Conservation (phyloP, 2,329 filamentous ascomycete genomes). For the Colletotrichum godetiae region DNA sequence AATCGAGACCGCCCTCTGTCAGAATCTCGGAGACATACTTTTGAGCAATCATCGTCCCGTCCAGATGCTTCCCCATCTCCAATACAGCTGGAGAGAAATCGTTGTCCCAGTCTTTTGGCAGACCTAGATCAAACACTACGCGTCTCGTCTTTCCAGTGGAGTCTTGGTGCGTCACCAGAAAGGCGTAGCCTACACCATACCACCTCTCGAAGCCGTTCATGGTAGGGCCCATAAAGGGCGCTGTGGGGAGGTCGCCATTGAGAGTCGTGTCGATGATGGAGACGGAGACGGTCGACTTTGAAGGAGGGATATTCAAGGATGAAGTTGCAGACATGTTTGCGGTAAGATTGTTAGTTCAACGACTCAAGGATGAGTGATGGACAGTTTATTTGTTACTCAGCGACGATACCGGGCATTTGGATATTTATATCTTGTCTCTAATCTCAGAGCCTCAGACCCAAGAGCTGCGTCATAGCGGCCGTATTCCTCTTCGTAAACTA, state of each 20-base stretch:
- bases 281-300: background rate
- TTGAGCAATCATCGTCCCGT: background rate
- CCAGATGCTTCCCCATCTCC: background rate
- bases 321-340: background rate
- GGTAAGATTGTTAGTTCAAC: background rate
- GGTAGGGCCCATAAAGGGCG: slow-evolving; percentile 4
- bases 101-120: background rate
- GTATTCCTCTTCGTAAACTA: too few relatives aligned
- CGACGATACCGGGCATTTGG: background rate
- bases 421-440: background rate
- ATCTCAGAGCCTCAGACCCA: too few relatives aligned
- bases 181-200: slow-evolving; percentile 4
- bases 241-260: background rate
- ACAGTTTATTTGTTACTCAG: background rate
- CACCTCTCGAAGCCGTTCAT: slow-evolving; percentile 8
- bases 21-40: slow-evolving; percentile 21
- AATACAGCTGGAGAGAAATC: background rate
- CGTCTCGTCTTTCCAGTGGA: background rate
- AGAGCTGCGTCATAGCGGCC: too few relatives aligned
- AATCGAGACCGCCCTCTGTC: background rate
- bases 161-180: background rate
- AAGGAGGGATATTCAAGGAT: background rate
- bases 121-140: background rate
- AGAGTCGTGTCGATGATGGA: slow-evolving; percentile 13
- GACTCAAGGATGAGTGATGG: background rate